Percentiles rank a stretch among this genome's conserved stretches.
Conservation (phyloP, 441 rosid species). For the Melastoma candidum region DNA sequence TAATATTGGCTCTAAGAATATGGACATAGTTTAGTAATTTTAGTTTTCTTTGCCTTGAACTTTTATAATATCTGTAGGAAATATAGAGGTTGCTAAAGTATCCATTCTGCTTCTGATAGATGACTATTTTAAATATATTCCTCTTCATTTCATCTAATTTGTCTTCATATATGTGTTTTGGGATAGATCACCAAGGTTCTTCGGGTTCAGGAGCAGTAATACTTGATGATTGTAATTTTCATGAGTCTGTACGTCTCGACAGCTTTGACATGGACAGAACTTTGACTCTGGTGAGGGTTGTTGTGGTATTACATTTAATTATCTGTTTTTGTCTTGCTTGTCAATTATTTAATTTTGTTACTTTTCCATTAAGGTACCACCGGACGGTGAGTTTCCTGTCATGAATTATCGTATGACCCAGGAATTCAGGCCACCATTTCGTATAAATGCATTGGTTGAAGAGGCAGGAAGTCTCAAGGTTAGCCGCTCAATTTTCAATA, state of each 20-base stretch:
- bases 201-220: constrained; percentile 73
- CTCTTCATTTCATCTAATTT: too few relatives aligned
- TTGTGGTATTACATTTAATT: constrained; percentile 2
- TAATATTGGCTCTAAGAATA: too few relatives aligned
- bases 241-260: constrained; percentile 96
- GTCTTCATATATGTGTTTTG: constrained; percentile 6
- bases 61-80: too few relatives aligned
- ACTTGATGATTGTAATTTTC: constrained; percentile 98
- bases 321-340: not conserved
- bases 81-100: too few relatives aligned
- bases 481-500: not conserved
- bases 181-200: constrained; percentile 85
- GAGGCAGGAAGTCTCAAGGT: constrained; percentile 91
- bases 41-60: too few relatives aligned
- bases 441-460: constrained; percentile 85
- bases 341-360: not conserved
- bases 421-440: constrained; percentile 98
- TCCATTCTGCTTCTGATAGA: too few relatives aligned
- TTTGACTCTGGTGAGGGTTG: constrained; percentile 70
- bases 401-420: constrained; percentile 99
- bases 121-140: too few relatives aligned
- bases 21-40: too few relatives aligned
- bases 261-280: constrained; percentile 87
- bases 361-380: constrained; percentile 61
- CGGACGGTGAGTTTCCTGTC: constrained; percentile 99